Evolutionary conservation across 2,329 filamentous ascomycete species (phyloP), one percentile per base, ranked within the genome.

Genomic region (Nemania sp.): DNA sequence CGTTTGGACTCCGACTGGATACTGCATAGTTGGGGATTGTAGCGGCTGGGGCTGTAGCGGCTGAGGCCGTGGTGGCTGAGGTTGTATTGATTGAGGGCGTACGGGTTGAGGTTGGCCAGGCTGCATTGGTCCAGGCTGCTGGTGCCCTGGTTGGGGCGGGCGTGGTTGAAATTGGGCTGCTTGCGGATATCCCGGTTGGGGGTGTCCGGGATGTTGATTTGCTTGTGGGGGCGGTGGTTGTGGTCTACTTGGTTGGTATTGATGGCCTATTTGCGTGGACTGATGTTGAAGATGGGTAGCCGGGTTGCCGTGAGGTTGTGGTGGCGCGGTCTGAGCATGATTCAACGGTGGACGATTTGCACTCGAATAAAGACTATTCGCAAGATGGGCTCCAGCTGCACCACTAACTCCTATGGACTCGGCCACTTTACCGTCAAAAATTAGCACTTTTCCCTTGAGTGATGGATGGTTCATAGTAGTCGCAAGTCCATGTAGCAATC

Each of bases 1-100:
- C 2, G 52, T 56, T 47, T 67, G 66, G 15, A 57, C 31, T 20
- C 64, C 60, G 1, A 49, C 23, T 6, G 59, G 63, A 23, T 65
- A 61, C 8, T 58, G 37, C 9, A 49, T 34, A 9, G 57, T 57
- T 31, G 60, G 61, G 9, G 58, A 3, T 22, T 47, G 41, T 6
- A 6, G n/a, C 5, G 9, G 34, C 17, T 45, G 43, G 7, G 46
- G 40, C 7, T 33, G 33, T 8, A 30, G 36, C 1, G 37, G 24
- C 19, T 47, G 39, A 5, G 23, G 52, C 19, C 54, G 52, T 17
- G 40, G 2, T 2, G 51, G 30, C 20, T 64, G 63, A 24, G 37
- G 48, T 14, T 59, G 60, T 4, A 55, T 36, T 7, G 60, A 62
- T 15, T 60, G 58, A 59, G 7, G 59, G 2, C 46, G 47, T 5